Evolutionary conservation across 495 filamentous ascomycete species (phyloP).

Genomic region (Annulohypoxylon bovei): DNA sequence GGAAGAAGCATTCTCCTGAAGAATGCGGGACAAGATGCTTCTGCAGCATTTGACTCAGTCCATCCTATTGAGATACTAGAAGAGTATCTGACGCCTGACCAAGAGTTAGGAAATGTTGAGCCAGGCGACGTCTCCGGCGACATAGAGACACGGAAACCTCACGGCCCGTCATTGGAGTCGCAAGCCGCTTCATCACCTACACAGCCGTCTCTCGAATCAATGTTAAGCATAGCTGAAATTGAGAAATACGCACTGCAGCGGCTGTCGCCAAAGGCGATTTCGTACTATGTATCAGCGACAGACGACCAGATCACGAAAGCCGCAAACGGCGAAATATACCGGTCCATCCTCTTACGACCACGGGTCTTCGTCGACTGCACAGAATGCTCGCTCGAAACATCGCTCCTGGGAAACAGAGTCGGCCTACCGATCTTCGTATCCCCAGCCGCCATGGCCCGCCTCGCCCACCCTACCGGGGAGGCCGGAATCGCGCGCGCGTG

Average conservation of each 20-base stretch:
- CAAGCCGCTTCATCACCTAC: slow-evolving; percentile 45
- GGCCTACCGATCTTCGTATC: slow-evolving; percentile 75
- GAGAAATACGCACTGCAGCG: slow-evolving; percentile 68
- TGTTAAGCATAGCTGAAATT: slow-evolving; percentile 71
- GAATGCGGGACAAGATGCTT: slow-evolving; percentile 79
- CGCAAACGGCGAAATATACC: slow-evolving; percentile 77
- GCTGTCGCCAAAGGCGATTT: slow-evolving; percentile 77
- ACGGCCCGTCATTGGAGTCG: slow-evolving; percentile 62
- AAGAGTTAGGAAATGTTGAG: slow-evolving; percentile 52
- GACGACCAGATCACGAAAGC: slow-evolving; percentile 77
- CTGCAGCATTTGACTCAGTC: slow-evolving; percentile 81
- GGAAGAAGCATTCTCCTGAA: slow-evolving; percentile 78
- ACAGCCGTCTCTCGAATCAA: slow-evolving; percentile 66
- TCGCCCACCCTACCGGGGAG: slow-evolving; percentile 80
- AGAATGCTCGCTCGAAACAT: slow-evolving; percentile 70
- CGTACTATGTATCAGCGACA: slow-evolving; percentile 82
- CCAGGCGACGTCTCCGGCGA: background rate
- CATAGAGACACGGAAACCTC: slow-evolving; percentile 64
- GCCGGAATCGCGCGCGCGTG: slow-evolving; percentile 78
- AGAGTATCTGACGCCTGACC: slow-evolving; percentile 68
- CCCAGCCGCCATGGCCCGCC: slow-evolving; percentile 80
- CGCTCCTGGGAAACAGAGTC: slow-evolving; percentile 69
- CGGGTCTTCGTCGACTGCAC: slow-evolving; percentile 80
- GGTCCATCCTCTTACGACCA: slow-evolving; percentile 76
- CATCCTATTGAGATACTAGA: slow-evolving; percentile 80